Percentiles rank a stretch among this genome's conserved stretches.
phyloP scores from a whole-genome alignment of 2,329 filamentous ascomycete species.

The Trichoderma simmonsii region DNA sequence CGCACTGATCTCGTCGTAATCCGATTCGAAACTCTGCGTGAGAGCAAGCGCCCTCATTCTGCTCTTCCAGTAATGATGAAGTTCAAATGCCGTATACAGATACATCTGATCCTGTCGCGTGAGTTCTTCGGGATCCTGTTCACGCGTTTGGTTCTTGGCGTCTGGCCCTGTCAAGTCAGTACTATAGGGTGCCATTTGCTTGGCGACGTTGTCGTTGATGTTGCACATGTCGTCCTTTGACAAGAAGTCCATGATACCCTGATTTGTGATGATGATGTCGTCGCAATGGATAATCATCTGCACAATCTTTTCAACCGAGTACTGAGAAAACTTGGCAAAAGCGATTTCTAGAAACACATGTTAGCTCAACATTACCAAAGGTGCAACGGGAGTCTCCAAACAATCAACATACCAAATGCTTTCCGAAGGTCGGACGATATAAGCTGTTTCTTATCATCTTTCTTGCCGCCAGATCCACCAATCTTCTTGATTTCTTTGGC shows the following conservation, averaged over 20 bases:
- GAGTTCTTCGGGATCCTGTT: slow-evolving; percentile 82
- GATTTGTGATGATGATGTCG: slow-evolving; percentile 79
- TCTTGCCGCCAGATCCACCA: slow-evolving; percentile 67
- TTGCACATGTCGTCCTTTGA: slow-evolving; percentile 90
- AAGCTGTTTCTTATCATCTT: slow-evolving; percentile 95
- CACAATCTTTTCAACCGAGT: slow-evolving; percentile 78
- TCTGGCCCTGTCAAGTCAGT: slow-evolving; percentile 94
- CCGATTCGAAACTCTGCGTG: slow-evolving; percentile 76
- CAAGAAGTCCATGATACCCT: slow-evolving; percentile 93
- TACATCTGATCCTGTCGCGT: slow-evolving; percentile 96
- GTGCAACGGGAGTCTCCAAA: not conserved
- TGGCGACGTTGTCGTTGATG: slow-evolving; percentile 84
- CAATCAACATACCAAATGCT: slow-evolving; percentile 60
- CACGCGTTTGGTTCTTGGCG: slow-evolving; percentile 71
- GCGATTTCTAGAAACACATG: slow-evolving; percentile 65
- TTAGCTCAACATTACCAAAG: not conserved
- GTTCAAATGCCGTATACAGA: slow-evolving; percentile 85
- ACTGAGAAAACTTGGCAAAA: slow-evolving; percentile 86
- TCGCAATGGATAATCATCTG: slow-evolving; percentile 97
- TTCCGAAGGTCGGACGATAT: slow-evolving; percentile 88
- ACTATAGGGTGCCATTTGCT: slow-evolving; percentile 91
- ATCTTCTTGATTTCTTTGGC: slow-evolving; percentile 94
- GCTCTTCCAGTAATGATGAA: slow-evolving; percentile 98
- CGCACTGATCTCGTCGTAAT: slow-evolving; percentile 86
- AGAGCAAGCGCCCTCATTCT: slow-evolving; percentile 87